These are phyloP conservation scores for Ceratobasidium sp. DNA, from an alignment of 1,284 basidiomycete species.

Conservation along the genomic window DNA sequence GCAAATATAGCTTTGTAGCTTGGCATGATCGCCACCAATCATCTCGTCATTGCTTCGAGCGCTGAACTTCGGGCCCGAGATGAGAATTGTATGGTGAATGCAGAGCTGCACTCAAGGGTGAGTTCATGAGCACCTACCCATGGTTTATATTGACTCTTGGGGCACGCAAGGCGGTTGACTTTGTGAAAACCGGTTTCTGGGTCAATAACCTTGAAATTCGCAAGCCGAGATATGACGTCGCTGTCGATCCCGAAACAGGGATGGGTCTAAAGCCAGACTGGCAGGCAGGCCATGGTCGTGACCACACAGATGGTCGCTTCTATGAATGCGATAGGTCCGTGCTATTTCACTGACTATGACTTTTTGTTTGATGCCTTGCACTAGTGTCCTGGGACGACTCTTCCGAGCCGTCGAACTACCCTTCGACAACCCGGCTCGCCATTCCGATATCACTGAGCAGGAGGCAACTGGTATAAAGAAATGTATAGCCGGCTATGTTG, in stretches of 20 bases:
- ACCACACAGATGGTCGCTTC: conserved; percentile 10
- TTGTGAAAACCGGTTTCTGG: conserved; percentile 21
- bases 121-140: background rate
- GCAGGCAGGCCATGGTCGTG: conserved; percentile 30
- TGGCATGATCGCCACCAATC: conserved; percentile 24
- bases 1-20: background rate
- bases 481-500: background rate
- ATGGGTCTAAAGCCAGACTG: conserved; percentile 21
- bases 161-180: conserved; percentile 27
- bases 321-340: conserved; percentile 27
- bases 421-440: conserved; percentile 7
- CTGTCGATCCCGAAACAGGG: background rate
- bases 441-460: background rate
- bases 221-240: conserved; percentile 7
- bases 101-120: conserved; percentile 23
- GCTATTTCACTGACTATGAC: too few relatives aligned
- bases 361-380: background rate
- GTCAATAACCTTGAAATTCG: conserved; percentile 7
- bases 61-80: conserved; percentile 24
- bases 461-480: background rate
- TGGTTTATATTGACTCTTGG: background rate
- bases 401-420: conserved; percentile 65
- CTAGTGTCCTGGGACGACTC: conserved; percentile 61
- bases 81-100: conserved; percentile 30
- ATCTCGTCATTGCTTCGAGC: conserved; percentile 36